Evolutionary conservation across 768 basidiomycete species (phyloP).

Genomic region (Trametes punicea): DNA sequence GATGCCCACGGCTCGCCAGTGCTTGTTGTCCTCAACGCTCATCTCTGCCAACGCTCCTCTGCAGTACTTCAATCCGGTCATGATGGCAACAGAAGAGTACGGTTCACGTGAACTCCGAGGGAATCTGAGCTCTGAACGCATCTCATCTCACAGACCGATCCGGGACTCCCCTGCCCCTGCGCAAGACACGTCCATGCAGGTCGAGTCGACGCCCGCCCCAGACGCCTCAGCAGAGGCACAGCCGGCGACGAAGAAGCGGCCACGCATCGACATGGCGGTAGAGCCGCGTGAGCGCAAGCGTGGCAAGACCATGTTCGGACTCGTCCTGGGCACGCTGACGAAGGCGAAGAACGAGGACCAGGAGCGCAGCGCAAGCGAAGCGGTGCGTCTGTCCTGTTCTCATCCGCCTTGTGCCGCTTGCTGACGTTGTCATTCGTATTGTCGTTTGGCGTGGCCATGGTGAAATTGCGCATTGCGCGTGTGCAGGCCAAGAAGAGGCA

Average conservation of each 20-base stretch:
- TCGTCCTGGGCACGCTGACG: constrained; percentile 78
- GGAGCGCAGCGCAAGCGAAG: constrained; percentile 80
- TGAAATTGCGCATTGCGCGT: background rate
- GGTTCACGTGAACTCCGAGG: background rate
- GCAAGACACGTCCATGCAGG: constrained; percentile 23
- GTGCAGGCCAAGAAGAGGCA: constrained; percentile 79
- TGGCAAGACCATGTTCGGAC: constrained; percentile 85
- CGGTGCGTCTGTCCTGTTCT: constrained; percentile 43
- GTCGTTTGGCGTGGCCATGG: background rate
- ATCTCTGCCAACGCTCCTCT: background rate
- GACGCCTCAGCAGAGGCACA: constrained; percentile 28
- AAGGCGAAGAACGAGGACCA: constrained; percentile 87
- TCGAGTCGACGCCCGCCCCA: constrained; percentile 19
- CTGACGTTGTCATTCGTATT: background rate
- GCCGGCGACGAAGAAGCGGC: constrained; percentile 52
- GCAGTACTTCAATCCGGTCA: background rate
- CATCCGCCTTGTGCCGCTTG: background rate
- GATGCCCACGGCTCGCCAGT: background rate
- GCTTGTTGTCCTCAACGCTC: constrained; percentile 4
- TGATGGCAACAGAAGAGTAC: constrained; percentile 18
- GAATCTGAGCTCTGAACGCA: background rate
- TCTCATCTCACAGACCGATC: background rate
- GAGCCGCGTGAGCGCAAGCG: constrained; percentile 68
- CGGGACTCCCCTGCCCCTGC: constrained; percentile 11
- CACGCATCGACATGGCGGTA: constrained; percentile 64